These are phyloP conservation scores for Fusarium subglutinans DNA, from an alignment of 2,329 filamentous ascomycete species.

Conservation along the genomic window DNA sequence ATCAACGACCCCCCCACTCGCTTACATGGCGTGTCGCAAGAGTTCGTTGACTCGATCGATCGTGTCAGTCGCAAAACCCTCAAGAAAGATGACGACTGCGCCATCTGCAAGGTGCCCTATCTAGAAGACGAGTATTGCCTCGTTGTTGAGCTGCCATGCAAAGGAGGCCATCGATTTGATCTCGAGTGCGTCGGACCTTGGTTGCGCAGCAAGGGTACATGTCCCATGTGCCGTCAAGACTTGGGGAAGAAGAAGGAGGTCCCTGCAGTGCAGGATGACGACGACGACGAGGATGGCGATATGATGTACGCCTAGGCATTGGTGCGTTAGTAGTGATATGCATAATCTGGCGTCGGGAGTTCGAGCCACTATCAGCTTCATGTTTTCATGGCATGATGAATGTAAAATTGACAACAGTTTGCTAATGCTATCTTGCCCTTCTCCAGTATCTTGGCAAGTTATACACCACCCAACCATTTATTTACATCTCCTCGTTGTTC, in stretches of 20 bases:
- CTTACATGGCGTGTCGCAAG: constrained; percentile 65
- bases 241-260: constrained; percentile 64
- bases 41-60: constrained; percentile 68
- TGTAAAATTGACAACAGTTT: constrained; percentile 2
- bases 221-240: constrained; percentile 70
- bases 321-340: constrained; percentile 6
- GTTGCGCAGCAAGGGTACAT: constrained; percentile 71
- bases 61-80: constrained; percentile 64
- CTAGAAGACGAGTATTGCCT: constrained; percentile 70
- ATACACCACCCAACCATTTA: neutral
- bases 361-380: constrained; percentile 25
- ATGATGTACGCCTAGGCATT: constrained; percentile 51
- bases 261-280: constrained; percentile 57
- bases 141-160: constrained; percentile 71
- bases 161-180: constrained; percentile 67
- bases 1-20: constrained; percentile 62
- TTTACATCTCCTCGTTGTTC: neutral
- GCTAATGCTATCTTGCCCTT: neutral
- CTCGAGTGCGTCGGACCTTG: constrained; percentile 75
- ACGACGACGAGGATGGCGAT: constrained; percentile 64
- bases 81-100: constrained; percentile 62
- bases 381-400: constrained; percentile 11
- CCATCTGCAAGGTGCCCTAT: constrained; percentile 70
- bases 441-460: neutral
- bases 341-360: constrained; percentile 45